Evolutionary conservation across 768 basidiomycete species (phyloP), one percentile per base, ranked within the genome.

Genomic region (Leccinum ochraceum): DNA sequence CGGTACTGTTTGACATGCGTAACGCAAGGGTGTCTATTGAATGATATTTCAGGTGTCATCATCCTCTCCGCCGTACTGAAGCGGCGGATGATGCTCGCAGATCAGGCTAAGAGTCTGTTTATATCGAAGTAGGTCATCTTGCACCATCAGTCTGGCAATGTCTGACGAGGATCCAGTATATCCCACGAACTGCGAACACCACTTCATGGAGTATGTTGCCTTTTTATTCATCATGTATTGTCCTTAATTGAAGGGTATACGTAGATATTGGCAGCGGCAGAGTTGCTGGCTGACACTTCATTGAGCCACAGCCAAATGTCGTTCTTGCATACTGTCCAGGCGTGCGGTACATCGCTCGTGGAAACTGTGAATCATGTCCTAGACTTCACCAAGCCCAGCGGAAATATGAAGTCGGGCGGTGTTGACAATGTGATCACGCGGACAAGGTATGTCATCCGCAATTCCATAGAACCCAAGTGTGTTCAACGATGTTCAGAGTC

Each of bases 301-400:
- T 77, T 98, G 34, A 89, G 86, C 68, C 86, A 90, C 53, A 86
- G 87, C 13, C 95, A 98, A 73, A 71, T 78, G 10, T 93, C 94
- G 0, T 96, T 94, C 78, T 76, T 97, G 54, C 90, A 94, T 69
- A 97, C 95, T 0, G 92, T 96, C 1, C 91, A 95, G 72, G 94
- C 92, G 6, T 97, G 95, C 70, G 95, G 94, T 14, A 95, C 90
- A n/a, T 94, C 93, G 1, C 82, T 98, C 1, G 92, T 95, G 46
- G 95, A 98, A 77, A 96, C 95, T 0, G 94, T 98, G 53, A 97
- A 97, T 69, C 95, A 98, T 66, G 95, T 98, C 6, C 79, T 98
- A 28, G 95, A 98, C 72, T 98, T 95, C 69, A 96, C 94, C 37
- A 98, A 98, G 69, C 81, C 95, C 26, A 94, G 92, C 62, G 94